A percentile compares a stretch with the other conserved stretches of the same genome.
phyloP scores from a whole-genome alignment of 1,139 yeast species.

The Saccharomyces hybrid region DNA sequence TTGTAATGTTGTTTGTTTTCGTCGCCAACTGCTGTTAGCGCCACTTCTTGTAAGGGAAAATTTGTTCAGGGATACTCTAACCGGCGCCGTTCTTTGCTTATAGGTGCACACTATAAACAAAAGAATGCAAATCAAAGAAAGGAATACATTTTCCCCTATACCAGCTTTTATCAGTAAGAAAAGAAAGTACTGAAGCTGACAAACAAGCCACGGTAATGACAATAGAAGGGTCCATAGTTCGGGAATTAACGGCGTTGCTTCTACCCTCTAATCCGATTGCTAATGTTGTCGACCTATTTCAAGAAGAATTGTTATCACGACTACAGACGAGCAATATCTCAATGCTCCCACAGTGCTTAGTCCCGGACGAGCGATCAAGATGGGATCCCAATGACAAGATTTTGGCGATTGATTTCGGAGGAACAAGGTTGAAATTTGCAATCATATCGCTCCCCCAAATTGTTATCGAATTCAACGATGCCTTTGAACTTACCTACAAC shows the following conservation, averaged over 20 bases:
- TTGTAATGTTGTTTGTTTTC: neutral
- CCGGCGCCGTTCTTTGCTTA: neutral
- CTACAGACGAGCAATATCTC: slow-evolving; percentile 15
- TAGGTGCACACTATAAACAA: neutral
- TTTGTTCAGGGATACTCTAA: neutral
- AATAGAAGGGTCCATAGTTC: slow-evolving; percentile 4
- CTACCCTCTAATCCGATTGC: slow-evolving; percentile 12
- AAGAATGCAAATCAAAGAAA: neutral
- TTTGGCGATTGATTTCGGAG: slow-evolving; percentile 27
- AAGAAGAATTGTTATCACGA: slow-evolving; percentile 12
- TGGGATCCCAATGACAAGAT: slow-evolving; percentile 2
- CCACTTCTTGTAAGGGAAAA: neutral
- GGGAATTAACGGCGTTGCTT: slow-evolving; percentile 8
- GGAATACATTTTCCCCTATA: too few relatives aligned
- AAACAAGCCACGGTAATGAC: neutral
- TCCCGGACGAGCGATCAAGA: slow-evolving; percentile 1
- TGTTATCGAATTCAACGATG: slow-evolving; percentile 10
- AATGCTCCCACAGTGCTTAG: slow-evolving; percentile 15
- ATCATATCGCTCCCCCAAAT: slow-evolving; percentile 13
- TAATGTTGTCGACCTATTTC: slow-evolving; percentile 9
- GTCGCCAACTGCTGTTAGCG: neutral
- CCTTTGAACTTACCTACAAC: slow-evolving; percentile 14
- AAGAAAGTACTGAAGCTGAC: too few relatives aligned
- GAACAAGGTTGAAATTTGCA: slow-evolving; percentile 23
- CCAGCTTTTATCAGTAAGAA: too few relatives aligned